Evolutionary conservation across 2,329 filamentous ascomycete genomes (phyloP).

Genomic region (Arthrinium puccinioides): DNA sequence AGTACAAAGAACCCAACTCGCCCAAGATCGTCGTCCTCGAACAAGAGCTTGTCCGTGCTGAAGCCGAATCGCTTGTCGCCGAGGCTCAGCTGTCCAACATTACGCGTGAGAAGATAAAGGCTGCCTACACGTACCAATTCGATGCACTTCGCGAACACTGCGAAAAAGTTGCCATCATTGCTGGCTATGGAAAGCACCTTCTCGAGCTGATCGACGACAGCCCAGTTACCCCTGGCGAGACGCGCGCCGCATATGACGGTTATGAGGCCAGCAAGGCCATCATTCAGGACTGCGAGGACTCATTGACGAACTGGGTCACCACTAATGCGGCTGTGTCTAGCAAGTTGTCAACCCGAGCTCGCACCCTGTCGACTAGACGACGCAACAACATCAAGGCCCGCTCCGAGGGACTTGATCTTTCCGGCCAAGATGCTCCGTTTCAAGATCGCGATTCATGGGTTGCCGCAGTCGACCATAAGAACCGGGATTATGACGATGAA

Average conservation of each 20-base stretch:
- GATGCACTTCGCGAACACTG: slow-evolving; percentile 95
- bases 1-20: slow-evolving; percentile 99
- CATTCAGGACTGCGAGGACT: slow-evolving; percentile 97
- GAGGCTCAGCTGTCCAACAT: slow-evolving; percentile 99
- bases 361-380: slow-evolving; percentile 80
- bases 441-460: slow-evolving; percentile 82
- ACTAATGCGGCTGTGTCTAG: slow-evolving; percentile 83
- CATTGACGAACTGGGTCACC: slow-evolving; percentile 93
- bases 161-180: slow-evolving; percentile 97
- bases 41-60: slow-evolving; percentile 95
- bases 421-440: slow-evolving; percentile 71
- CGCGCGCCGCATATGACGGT: slow-evolving; percentile 89
- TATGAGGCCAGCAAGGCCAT: slow-evolving; percentile 98
- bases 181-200: slow-evolving; percentile 96
- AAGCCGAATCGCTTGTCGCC: slow-evolving; percentile 97
- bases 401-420: slow-evolving; percentile 71
- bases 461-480: slow-evolving; percentile 58
- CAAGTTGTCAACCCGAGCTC: slow-evolving; percentile 79
- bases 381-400: slow-evolving; percentile 62
- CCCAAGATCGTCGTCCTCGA: slow-evolving; percentile 96
- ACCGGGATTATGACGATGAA: slow-evolving; percentile 50
- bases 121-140: slow-evolving; percentile 96
- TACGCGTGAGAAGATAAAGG: slow-evolving; percentile 98
- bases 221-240: slow-evolving; percentile 94
- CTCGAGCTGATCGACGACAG: slow-evolving; percentile 94